These are phyloP conservation scores for Termitomyces sp. DNA, from an alignment of 768 basidiomycete species.

Conservation along the genomic window DNA sequence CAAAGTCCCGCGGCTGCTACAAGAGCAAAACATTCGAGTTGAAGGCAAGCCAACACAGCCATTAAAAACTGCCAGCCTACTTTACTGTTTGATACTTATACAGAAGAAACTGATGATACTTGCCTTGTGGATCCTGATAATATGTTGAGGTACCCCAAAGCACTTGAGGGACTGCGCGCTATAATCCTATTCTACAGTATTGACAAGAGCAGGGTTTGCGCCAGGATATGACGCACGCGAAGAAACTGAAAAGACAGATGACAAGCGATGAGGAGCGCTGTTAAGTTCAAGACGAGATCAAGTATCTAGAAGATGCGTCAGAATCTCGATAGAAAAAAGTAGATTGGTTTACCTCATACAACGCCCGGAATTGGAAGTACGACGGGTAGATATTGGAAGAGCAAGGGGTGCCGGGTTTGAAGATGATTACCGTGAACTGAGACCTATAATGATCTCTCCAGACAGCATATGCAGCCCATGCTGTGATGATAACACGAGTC, in stretches of 20 bases:
- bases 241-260: conserved; percentile 43
- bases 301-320: conserved; percentile 31
- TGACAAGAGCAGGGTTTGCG: background rate
- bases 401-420: conserved; percentile 38
- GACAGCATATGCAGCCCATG: conserved; percentile 46
- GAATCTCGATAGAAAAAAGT: background rate
- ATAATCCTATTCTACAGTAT: conserved; percentile 29
- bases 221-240: conserved; percentile 23
- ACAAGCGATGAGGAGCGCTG: conserved; percentile 34
- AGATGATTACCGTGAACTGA: conserved; percentile 33
- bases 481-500: conserved; percentile 39
- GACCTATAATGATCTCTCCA: conserved; percentile 32
- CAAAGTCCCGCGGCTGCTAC: conserved; percentile 48
- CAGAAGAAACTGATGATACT: background rate
- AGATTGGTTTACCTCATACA: conserved; percentile 34
- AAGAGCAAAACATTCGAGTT: conserved; percentile 49
- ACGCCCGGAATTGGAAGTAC: conserved; percentile 36
- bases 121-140: conserved; percentile 48
- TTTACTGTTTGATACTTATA: background rate
- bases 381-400: conserved; percentile 38
- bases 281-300: conserved; percentile 40
- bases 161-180: conserved; percentile 42
- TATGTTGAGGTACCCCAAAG: conserved; percentile 45
- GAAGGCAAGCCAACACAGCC: conserved; percentile 47
- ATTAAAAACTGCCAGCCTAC: conserved; percentile 39